Base-by-base conservation (phyloP, 176 grass and related monocot genomes). In the Rhynchospora tenuis region DNA sequence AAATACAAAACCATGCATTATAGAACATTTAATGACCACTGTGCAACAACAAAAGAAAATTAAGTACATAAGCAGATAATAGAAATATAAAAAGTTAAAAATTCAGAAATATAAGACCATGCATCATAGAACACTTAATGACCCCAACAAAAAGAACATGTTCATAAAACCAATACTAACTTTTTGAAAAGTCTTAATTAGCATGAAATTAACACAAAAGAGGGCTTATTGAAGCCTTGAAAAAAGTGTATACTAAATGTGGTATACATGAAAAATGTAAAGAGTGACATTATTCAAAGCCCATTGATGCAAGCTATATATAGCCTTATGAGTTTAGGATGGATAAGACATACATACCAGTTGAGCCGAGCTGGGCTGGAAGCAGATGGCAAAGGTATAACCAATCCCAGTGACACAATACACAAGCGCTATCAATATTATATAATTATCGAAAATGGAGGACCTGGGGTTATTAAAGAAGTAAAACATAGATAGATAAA, bases 381-480 rank as follows among this genome's bases (percentile, higher is more conserved):
- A 97, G 84, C 90, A 97, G 58, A 97, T 93, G 43, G 94, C 94
- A 27, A 97, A 97, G 10, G 94, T 91, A 85, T 97, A 97, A 19
- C 85, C 94, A 12, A 97, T 97, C 28, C 91, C 94, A 3, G 94
- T 93, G 28, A 97, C 94, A 14, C 94, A 97, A 67, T 97, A 97
- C 26, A 97, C 91, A 6, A 97, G 85, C 8, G 89, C 94, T 0
- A 97, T 69, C 19, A 97, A 87, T 59, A 97, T 85, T 0, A 97
- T 15, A 12, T 97, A 97, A 83, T 97, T 97, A 13, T 89, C 91
- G 63, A 87, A 86, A 59, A 97, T 91, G 11, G 94, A 93, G 26
- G 94, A 97, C n/a, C 94, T 85, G 0, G 94, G 94, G 12, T 97
- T 93, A 85, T 97, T 97, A 77, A 97, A 97, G 87, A 97, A 97